These are phyloP conservation scores for Gelatoporia subvermispora DNA, from an alignment of 768 basidiomycete species.

Conservation along the genomic window DNA sequence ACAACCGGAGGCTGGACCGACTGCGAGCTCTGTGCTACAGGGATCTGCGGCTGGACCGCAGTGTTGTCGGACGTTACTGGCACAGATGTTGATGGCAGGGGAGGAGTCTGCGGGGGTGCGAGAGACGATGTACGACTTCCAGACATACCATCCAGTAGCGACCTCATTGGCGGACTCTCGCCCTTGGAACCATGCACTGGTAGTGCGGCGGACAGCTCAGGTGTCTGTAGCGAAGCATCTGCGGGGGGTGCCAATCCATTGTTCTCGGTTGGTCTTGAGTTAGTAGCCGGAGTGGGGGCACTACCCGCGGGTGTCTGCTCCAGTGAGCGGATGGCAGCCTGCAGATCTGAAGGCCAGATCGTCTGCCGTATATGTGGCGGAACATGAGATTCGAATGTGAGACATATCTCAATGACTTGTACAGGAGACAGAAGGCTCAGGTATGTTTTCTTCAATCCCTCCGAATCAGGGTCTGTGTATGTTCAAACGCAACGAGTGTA, in stretches of 20 bases:
- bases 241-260: constrained; percentile 10
- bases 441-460: constrained; percentile 69
- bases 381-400: constrained; percentile 65
- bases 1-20: too few species aligned
- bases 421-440: constrained; percentile 59
- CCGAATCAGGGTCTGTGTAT: constrained; percentile 33
- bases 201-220: too few species aligned
- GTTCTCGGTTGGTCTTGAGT: constrained; percentile 10
- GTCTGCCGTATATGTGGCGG: constrained; percentile 57
- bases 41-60: too few species aligned
- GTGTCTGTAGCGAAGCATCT: constrained; percentile 13
- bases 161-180: constrained; percentile 18
- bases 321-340: constrained; percentile 55
- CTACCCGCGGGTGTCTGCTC: constrained; percentile 22
- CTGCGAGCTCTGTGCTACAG: too few species aligned
- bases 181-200: not conserved
- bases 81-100: too few species aligned
- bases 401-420: constrained; percentile 77
- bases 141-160: constrained; percentile 10
- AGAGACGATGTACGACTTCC: not conserved
- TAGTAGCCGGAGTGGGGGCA: constrained; percentile 8
- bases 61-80: too few species aligned
- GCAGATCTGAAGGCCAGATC: constrained; percentile 73
- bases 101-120: constrained; percentile 6
- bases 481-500: not conserved